phyloP scores from a whole-genome alignment of 176 grass and related monocot genomes.

The Calamus simplicifolius region DNA sequence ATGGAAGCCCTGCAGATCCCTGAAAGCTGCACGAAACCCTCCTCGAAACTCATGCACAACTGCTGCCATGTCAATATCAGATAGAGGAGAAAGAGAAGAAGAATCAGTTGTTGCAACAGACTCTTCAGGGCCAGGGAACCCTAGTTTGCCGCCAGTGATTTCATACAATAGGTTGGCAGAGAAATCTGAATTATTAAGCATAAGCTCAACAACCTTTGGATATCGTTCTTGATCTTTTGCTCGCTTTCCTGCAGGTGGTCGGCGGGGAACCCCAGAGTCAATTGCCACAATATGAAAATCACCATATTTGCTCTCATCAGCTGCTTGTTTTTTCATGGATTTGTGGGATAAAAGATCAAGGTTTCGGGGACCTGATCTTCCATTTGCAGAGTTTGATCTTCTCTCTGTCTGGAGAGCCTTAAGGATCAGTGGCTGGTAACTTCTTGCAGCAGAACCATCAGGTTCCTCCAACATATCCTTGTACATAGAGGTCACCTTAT shows the following conservation, averaged over 20 bases:
- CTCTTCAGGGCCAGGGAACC: conserved; percentile 40
- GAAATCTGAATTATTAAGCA: conserved; percentile 64
- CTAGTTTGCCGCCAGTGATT: conserved; percentile 70
- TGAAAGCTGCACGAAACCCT: conserved; percentile 80
- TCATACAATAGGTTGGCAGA: conserved; percentile 69
- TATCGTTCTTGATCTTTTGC: conserved; percentile 79
- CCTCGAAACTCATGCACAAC: conserved; percentile 80
- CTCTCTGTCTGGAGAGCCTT: conserved; percentile 37
- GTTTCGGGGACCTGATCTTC: conserved; percentile 26
- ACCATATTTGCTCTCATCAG: conserved; percentile 6
- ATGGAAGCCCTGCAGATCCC: conserved; percentile 81
- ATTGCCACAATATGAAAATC: conserved; percentile 65
- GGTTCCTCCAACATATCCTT: conserved; percentile 27
- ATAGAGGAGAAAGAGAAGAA: conserved; percentile 27
- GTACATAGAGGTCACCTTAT: conserved; percentile 22
- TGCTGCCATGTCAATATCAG: conserved; percentile 39
- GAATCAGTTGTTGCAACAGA: conserved; percentile 23
- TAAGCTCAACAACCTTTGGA: conserved; percentile 78
- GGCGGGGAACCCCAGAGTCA: conserved; percentile 79
- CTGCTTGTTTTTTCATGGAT: conserved; percentile 12
- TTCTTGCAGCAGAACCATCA: conserved; percentile 7
- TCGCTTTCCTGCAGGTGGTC: conserved; percentile 72
- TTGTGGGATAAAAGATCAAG: conserved; percentile 14
- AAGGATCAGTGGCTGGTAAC: conserved; percentile 30
- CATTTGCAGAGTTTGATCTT: conserved; percentile 39